A percentile compares a stretch with the other conserved stretches of the same genome.
phyloP scores from a whole-genome alignment of 2,329 filamentous ascomycete genomes.

The Coleophoma crateriformis region DNA sequence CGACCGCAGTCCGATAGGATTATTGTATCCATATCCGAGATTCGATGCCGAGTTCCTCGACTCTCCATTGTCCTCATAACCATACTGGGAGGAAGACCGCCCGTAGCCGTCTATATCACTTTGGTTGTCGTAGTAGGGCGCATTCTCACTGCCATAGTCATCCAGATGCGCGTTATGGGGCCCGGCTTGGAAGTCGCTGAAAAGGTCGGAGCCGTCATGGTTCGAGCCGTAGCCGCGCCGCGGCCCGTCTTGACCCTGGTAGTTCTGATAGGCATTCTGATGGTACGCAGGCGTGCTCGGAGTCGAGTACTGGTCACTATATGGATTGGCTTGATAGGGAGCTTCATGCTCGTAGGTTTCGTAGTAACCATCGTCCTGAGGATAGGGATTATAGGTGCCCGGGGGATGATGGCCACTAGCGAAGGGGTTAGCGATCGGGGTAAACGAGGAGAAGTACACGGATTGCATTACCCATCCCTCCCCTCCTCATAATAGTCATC shows the following conservation, averaged over 20 bases:
- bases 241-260: conserved; percentile 33
- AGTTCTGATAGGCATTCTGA: background rate
- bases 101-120: conserved; percentile 78
- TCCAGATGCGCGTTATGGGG: conserved; percentile 96
- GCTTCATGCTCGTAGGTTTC: conserved; percentile 82
- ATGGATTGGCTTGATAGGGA: conserved; percentile 75
- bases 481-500: conserved; percentile 59
- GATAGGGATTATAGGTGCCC: conserved; percentile 74
- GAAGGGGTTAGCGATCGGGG: conserved; percentile 33
- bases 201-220: conserved; percentile 97
- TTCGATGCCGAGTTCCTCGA: conserved; percentile 96
- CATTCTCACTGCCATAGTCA: conserved; percentile 95
- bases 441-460: conserved; percentile 42
- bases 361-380: conserved; percentile 86
- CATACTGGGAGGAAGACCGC: conserved; percentile 93
- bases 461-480: conserved; percentile 35
- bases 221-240: conserved; percentile 71
- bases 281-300: conserved; percentile 51
- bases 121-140: conserved; percentile 88
- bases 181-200: conserved; percentile 99
- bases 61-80: conserved; percentile 91
- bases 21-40: conserved; percentile 94
- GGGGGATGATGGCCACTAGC: conserved; percentile 84
- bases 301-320: conserved; percentile 52
- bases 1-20: conserved; percentile 85